A percentile compares a stretch with the other conserved stretches of the same genome.
Conservation (phyloP, 805 yeast genomes). For the Monosporozyma aerobia region DNA sequence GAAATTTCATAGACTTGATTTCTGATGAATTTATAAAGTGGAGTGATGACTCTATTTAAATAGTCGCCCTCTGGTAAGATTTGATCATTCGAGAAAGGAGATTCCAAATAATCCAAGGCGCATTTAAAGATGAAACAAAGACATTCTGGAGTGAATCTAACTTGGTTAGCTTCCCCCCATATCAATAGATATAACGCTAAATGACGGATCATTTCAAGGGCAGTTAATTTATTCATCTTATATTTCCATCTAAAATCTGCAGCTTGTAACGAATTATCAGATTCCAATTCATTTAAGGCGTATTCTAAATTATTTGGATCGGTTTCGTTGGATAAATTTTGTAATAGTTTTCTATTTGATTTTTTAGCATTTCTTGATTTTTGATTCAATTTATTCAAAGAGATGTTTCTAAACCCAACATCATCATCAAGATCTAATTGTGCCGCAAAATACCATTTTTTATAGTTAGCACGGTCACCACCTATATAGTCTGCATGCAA, state of each 20-base stretch:
- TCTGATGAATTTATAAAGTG: constrained; percentile 72
- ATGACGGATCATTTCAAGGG: constrained; percentile 75
- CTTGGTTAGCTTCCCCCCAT: constrained; percentile 92
- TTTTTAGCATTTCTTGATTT: constrained; percentile 70
- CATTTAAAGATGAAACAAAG: constrained; percentile 92
- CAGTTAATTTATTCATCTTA: constrained; percentile 59
- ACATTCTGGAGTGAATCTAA: constrained; percentile 85
- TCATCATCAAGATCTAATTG: constrained; percentile 81
- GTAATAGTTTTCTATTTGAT: constrained; percentile 31
- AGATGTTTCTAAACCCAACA: constrained; percentile 64
- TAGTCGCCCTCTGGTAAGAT: constrained; percentile 84
- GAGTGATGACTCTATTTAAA: constrained; percentile 86
- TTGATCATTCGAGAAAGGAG: constrained; percentile 78
- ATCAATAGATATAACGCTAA: constrained; percentile 63
- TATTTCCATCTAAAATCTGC: constrained; percentile 78
- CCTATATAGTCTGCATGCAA: constrained; percentile 84
- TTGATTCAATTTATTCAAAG: constrained; percentile 59
- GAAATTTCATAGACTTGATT: constrained; percentile 73
- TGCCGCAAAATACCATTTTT: constrained; percentile 84
- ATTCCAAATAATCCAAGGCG: constrained; percentile 79
- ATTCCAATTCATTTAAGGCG: constrained; percentile 57
- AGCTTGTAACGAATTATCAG: constrained; percentile 78
- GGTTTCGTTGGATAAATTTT: not conserved
- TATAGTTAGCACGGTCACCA: constrained; percentile 77
- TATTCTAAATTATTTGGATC: constrained; percentile 44